A percentile compares a stretch with the other conserved stretches of the same genome.
phyloP scores from a whole-genome alignment of 495 filamentous ascomycete species.

The Penicillium bovifimosum region DNA sequence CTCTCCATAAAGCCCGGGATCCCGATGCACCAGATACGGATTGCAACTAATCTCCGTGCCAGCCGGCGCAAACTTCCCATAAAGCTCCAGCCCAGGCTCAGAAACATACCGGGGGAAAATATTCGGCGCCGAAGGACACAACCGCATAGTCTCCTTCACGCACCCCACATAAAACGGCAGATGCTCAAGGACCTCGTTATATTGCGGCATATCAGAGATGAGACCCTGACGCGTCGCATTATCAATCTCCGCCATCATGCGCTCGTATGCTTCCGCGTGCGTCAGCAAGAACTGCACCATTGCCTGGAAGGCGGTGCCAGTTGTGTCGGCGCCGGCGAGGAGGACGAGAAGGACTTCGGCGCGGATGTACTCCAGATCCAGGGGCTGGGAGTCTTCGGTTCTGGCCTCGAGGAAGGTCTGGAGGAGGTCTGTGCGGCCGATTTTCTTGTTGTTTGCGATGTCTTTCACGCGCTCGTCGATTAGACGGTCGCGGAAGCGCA shows the following conservation, averaged over 20 bases:
- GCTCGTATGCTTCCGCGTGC: slow-evolving; percentile 41
- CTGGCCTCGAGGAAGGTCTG: slow-evolving; percentile 40
- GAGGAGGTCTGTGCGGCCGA: slow-evolving; percentile 23
- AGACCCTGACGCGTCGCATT: slow-evolving; percentile 38
- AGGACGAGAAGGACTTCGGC: slow-evolving; percentile 52
- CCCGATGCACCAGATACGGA: slow-evolving; percentile 48
- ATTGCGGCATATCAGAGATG: slow-evolving; percentile 33
- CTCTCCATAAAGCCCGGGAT: slow-evolving; percentile 45
- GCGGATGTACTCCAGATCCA: slow-evolving; percentile 47
- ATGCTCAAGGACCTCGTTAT: slow-evolving; percentile 37
- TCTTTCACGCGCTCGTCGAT: slow-evolving; percentile 34
- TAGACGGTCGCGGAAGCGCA: slow-evolving; percentile 48
- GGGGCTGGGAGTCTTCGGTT: slow-evolving; percentile 40
- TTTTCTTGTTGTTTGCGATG: slow-evolving; percentile 24
- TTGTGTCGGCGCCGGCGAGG: slow-evolving; percentile 62
- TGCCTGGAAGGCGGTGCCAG: slow-evolving; percentile 50
- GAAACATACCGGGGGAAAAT: slow-evolving; percentile 45
- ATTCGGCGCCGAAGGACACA: slow-evolving; percentile 49
- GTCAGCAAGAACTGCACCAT: slow-evolving; percentile 49
- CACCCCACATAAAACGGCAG: slow-evolving; percentile 46
- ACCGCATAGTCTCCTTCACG: slow-evolving; percentile 48
- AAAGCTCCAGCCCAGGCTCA: slow-evolving; percentile 47
- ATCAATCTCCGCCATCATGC: slow-evolving; percentile 55
- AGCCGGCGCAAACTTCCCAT: slow-evolving; percentile 49
- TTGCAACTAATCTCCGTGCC: slow-evolving; percentile 56